Percentiles rank a stretch among this genome's conserved stretches.
These are phyloP conservation scores for Claviceps sorghi DNA, from an alignment of 2,329 filamentous ascomycete species.

Conservation along the genomic window DNA sequence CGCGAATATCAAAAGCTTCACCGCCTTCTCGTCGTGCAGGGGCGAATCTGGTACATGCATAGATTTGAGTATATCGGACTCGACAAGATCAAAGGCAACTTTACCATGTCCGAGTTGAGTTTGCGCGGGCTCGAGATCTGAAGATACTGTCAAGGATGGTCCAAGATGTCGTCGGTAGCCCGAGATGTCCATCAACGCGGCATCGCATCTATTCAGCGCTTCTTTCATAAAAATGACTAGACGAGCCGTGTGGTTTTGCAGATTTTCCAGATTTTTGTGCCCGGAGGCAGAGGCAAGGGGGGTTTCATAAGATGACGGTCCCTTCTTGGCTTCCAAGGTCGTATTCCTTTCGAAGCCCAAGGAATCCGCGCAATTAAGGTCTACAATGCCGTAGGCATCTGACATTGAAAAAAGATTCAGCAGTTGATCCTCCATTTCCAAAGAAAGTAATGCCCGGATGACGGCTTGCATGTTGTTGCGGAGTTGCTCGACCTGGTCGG, in stretches of 20 bases:
- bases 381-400: slow-evolving; percentile 7
- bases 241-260: slow-evolving; percentile 32
- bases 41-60: slow-evolving; percentile 27
- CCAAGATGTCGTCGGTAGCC: slow-evolving; percentile 34
- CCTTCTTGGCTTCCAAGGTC: background rate
- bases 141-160: slow-evolving; percentile 25
- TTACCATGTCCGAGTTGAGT: slow-evolving; percentile 27
- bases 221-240: slow-evolving; percentile 32
- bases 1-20: slow-evolving; percentile 40
- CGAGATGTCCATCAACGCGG: slow-evolving; percentile 38
- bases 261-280: slow-evolving; percentile 7
- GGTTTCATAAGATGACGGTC: background rate
- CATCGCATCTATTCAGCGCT: slow-evolving; percentile 32
- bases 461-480: slow-evolving; percentile 42
- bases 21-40: slow-evolving; percentile 32
- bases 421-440: slow-evolving; percentile 33
- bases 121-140: slow-evolving; percentile 25
- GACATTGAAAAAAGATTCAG: slow-evolving; percentile 20
- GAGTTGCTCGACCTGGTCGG: slow-evolving; percentile 32
- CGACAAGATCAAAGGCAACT: slow-evolving; percentile 30
- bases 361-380: slow-evolving; percentile 3
- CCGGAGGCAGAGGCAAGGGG: background rate
- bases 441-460: slow-evolving; percentile 36
- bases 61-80: slow-evolving; percentile 31
- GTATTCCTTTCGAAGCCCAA: background rate